Base-by-base conservation (phyloP, 495 filamentous ascomycete genomes). In the Lophium mytilinum region DNA sequence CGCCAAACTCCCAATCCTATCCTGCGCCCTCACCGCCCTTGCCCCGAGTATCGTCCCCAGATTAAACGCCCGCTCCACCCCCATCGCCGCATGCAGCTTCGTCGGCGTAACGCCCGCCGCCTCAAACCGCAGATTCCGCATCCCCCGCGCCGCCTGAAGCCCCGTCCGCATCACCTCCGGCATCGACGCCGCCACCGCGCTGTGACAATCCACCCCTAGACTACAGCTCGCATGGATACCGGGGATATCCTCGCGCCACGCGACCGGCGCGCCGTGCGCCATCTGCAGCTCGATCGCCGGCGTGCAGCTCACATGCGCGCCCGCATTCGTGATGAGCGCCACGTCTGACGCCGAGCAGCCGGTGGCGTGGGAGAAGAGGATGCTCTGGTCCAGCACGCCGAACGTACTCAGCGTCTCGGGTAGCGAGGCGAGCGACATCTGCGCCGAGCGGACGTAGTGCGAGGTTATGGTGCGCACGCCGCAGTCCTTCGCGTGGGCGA, bases 121-220 rank as follows among this genome's bases (percentile, higher is more conserved):
- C 3, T 66, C 39, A 34, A 73, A 50, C 36, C 68, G 46, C 34
- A 69, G 54, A 35, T 73, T 69, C 41, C 63, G 64, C 7, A 37
- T 15, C 1, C 55, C 63, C 14, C 78, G 67, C n/a, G 71, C 71
- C 15, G 66, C 60, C 53, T 76, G 75, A 33, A 82, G 58, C 3
- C 68, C 68, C 14, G 77, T 45, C 1, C 74, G 66, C 67, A 78
- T 73, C 61, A 79, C 75, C n/a, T 67, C 67, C 12, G 73, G 58
- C 4, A 80, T 70, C 35, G 70, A 70, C 1, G 60, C 66, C 1
- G 71, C 66, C 24, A 70, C 70, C 52, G 69, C 73, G 47, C 62
- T 71, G 58, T 80, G 77, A 50, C 75, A 79, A 56, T 80, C 77
- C 12, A 78, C 61, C 9, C 79, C 79, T 11, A 82, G 61, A 8